A percentile compares a stretch with the other conserved stretches of the same genome.
phyloP scores from a whole-genome alignment of 352 stramenopile species.

The Plasmopara muralis region DNA sequence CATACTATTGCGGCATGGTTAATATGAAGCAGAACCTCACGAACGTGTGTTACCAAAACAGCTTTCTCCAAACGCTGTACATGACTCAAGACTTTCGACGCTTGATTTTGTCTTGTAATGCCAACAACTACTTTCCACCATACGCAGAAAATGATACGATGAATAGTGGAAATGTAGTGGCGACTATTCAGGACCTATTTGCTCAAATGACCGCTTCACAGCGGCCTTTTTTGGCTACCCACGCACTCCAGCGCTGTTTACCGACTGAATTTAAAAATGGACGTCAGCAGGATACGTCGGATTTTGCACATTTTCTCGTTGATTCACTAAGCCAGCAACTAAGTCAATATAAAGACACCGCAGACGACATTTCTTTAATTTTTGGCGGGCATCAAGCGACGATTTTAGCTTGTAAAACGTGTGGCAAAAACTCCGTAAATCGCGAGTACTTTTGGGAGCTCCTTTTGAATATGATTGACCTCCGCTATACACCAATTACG shows the following conservation, averaged over 20 bases:
- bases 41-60: constrained; percentile 90
- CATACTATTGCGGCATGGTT: constrained; percentile 77
- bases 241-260: constrained; percentile 65
- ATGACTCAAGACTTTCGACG: constrained; percentile 80
- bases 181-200: constrained; percentile 67
- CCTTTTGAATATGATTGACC: constrained; percentile 85
- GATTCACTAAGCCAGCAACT: constrained; percentile 71
- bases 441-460: constrained; percentile 87
- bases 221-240: constrained; percentile 52
- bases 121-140: constrained; percentile 32
- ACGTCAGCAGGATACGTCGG: constrained; percentile 78
- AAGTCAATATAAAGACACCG: constrained; percentile 47
- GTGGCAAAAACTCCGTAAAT: constrained; percentile 74
- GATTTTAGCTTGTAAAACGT: constrained; percentile 77
- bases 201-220: constrained; percentile 65
- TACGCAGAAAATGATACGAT: constrained; percentile 18
- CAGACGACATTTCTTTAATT: constrained; percentile 55
- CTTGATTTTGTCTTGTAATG: constrained; percentile 54
- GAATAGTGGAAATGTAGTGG: constrained; percentile 40
- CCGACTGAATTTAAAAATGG: constrained; percentile 71
- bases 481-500: constrained; percentile 84
- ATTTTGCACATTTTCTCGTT: constrained; percentile 84
- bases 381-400: constrained; percentile 80
- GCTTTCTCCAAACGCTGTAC: constrained; percentile 83
- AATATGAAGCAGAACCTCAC: constrained; percentile 89